phyloP scores from a whole-genome alignment of 768 basidiomycete species.

The Mrakia hoshinonis region DNA sequence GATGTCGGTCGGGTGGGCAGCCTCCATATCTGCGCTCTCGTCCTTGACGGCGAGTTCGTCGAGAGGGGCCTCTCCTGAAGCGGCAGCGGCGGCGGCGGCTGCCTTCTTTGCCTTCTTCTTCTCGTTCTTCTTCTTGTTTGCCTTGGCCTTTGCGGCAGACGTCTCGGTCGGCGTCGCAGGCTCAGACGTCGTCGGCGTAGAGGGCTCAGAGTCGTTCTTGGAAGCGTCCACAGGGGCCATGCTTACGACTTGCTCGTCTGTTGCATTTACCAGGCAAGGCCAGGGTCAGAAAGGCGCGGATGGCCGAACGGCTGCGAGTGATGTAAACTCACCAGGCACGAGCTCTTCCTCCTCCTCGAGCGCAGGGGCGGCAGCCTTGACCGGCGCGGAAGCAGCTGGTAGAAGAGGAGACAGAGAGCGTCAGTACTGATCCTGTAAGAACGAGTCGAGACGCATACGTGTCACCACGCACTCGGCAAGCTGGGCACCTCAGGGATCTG shows the following conservation, averaged over 20 bases:
- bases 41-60: not conserved
- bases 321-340: not conserved
- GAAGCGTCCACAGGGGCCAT: no score
- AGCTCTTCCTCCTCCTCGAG: slow-evolving; percentile 14
- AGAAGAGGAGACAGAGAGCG: not conserved
- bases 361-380: not conserved
- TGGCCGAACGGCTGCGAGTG: no score
- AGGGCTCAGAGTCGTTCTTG: no score
- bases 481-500: not conserved
- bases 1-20: not conserved
- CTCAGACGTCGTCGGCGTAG: not conserved
- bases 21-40: not conserved
- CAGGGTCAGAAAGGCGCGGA: not conserved
- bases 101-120: not conserved
- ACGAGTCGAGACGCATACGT: not conserved
- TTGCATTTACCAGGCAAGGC: not conserved
- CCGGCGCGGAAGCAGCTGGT: not conserved
- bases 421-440: not conserved
- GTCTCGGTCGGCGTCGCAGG: not conserved
- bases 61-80: not conserved
- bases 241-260: no score
- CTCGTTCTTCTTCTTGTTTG: not conserved
- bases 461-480: not conserved
- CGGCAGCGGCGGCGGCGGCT: not conserved
- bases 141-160: not conserved